phyloP scores from a whole-genome alignment of 2,329 filamentous ascomycete genomes.

The Microcyclospora pomicola region DNA sequence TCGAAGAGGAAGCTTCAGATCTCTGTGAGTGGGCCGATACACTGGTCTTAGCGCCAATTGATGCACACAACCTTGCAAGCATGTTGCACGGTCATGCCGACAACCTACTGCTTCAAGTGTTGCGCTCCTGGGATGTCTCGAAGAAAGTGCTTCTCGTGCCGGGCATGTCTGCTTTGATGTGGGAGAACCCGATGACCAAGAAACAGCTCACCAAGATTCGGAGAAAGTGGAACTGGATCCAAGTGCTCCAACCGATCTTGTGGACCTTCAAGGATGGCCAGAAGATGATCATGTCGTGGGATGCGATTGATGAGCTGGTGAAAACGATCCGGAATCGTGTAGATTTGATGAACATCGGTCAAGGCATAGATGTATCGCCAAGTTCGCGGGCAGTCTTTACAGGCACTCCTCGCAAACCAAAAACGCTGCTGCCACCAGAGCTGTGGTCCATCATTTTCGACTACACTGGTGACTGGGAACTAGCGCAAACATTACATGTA shows the following conservation, averaged over 20 bases:
- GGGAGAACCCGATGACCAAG: conserved; percentile 80
- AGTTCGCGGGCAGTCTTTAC: conserved; percentile 22
- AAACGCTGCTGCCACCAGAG: conserved; percentile 56
- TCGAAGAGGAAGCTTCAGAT: conserved; percentile 40
- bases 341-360: conserved; percentile 58
- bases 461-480: conserved; percentile 77
- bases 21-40: conserved; percentile 80
- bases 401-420: conserved; percentile 8
- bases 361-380: conserved; percentile 45
- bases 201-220: conserved; percentile 74
- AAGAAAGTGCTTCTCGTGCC: conserved; percentile 78
- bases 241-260: conserved; percentile 64
- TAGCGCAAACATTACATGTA: conserved; percentile 66
- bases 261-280: conserved; percentile 57
- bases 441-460: conserved; percentile 84
- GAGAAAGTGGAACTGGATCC: conserved; percentile 75
- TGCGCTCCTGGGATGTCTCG: conserved; percentile 74
- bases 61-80: conserved; percentile 70
- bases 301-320: conserved; percentile 55
- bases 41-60: conserved; percentile 69
- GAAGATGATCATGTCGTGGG: conserved; percentile 39
- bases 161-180: conserved; percentile 79
- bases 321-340: conserved; percentile 65
- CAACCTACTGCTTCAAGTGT: conserved; percentile 63
- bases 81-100: conserved; percentile 79